Conservation (phyloP, 2,329 filamentous ascomycete genomes). For the Aureobasidium leucospermi region DNA sequence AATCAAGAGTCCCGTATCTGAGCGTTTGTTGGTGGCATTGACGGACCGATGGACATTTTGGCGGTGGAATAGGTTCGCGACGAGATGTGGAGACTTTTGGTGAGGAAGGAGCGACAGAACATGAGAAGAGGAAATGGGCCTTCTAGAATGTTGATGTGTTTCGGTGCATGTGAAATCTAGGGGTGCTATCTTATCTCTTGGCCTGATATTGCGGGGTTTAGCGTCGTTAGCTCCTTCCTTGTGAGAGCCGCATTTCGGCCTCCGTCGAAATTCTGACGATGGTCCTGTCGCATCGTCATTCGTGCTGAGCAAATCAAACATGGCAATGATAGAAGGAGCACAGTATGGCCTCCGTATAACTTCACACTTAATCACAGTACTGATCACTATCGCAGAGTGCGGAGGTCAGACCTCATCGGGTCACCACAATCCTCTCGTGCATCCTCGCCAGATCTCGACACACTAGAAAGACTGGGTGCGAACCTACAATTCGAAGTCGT, state of each 20-base stretch:
- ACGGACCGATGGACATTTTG: conserved; percentile 8
- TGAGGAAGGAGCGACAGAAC: background rate
- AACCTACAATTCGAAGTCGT: conserved; percentile 10
- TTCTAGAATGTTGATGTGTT: background rate
- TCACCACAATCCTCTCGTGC: conserved; percentile 14
- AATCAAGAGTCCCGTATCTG: background rate
- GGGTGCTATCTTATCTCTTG: conserved; percentile 8
- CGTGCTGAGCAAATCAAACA: background rate
- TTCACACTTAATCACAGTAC: background rate
- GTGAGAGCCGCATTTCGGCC: background rate
- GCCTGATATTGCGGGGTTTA: background rate
- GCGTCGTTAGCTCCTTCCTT: background rate
- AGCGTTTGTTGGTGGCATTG: background rate
- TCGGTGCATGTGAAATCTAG: conserved; percentile 11
- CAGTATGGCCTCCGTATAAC: background rate
- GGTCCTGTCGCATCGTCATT: background rate
- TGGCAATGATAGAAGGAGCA: background rate
- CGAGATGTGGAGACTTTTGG: background rate
- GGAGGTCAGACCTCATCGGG: conserved; percentile 9
- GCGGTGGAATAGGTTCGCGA: background rate
- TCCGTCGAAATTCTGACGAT: background rate
- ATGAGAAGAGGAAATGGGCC: background rate
- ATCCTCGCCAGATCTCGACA: conserved; percentile 1
- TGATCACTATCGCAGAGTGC: background rate
- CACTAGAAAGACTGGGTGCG: conserved; percentile 8